Evolutionary conservation across 208 protist species (phyloP).

Genomic region (Phytomonas sp.): DNA sequence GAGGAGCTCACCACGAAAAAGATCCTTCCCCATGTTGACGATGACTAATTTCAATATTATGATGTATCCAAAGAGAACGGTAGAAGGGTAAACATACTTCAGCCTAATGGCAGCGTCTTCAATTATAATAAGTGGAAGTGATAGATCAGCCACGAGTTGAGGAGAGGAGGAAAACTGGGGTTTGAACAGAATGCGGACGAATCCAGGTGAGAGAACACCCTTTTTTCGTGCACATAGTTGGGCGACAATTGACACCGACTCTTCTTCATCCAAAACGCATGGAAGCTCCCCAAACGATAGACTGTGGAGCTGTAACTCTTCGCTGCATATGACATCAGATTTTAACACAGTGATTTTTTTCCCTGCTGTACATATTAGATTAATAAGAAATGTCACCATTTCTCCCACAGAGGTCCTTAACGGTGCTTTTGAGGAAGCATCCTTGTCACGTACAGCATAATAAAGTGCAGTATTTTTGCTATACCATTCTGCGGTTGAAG

Average conservation of each 20-base stretch:
- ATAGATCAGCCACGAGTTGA: constrained; percentile 34
- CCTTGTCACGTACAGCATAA: constrained; percentile 6
- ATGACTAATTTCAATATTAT: constrained; percentile 31
- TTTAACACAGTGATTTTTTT: constrained; percentile 33
- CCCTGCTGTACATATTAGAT: constrained; percentile 30
- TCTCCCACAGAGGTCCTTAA: constrained; percentile 17
- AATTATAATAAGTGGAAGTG: constrained; percentile 35
- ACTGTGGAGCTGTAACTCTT: constrained; percentile 26
- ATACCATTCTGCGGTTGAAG: constrained; percentile 16
- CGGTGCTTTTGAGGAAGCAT: constrained; percentile 19
- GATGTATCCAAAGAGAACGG: constrained; percentile 18
- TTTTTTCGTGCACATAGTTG: constrained; percentile 20
- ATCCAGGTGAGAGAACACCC: constrained; percentile 31
- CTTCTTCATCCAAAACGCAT: constrained; percentile 41
- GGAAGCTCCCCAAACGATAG: constrained; percentile 22
- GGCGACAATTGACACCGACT: constrained; percentile 36
- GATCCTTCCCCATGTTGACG: constrained; percentile 18
- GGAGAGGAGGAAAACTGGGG: constrained; percentile 16
- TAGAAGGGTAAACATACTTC: constrained; percentile 25
- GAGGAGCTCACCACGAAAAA: constrained; percentile 30
- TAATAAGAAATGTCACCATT: constrained; percentile 33
- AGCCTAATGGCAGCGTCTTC: constrained; percentile 26
- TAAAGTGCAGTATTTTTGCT: constrained; percentile 29
- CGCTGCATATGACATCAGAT: constrained; percentile 30
- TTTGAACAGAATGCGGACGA: constrained; percentile 42